Percentiles rank a stretch among this genome's conserved stretches.
These are phyloP conservation scores for Phytophthora vignae DNA, from an alignment of 352 stramenopile species.

Conservation along the genomic window DNA sequence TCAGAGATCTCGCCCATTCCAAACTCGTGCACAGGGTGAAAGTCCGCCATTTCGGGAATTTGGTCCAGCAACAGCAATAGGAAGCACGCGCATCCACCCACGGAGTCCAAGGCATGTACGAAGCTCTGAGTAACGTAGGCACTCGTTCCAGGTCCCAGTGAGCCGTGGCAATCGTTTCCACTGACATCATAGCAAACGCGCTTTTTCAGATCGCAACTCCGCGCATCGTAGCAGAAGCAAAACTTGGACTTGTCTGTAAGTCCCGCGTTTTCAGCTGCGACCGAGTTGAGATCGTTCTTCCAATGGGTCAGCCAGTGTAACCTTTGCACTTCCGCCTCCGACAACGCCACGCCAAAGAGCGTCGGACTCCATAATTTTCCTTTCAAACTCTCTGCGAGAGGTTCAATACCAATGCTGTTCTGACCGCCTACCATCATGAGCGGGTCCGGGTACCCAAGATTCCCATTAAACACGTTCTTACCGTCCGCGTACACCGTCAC, in stretches of 20 bases:
- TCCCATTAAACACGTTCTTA: conserved; percentile 61
- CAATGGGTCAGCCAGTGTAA: conserved; percentile 83
- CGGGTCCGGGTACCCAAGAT: conserved; percentile 78
- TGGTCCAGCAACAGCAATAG: conserved; percentile 78
- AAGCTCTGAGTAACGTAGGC: conserved; percentile 70
- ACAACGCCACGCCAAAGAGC: conserved; percentile 72
- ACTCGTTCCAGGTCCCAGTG: conserved; percentile 73
- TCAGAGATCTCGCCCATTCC: conserved; percentile 73
- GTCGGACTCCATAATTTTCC: conserved; percentile 83
- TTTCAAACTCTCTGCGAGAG: conserved; percentile 56
- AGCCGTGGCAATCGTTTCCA: conserved; percentile 78
- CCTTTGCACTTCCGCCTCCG: conserved; percentile 68
- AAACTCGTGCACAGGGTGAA: conserved; percentile 77
- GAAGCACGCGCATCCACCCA: conserved; percentile 79
- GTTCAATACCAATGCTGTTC: conserved; percentile 75
- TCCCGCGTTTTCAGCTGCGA: conserved; percentile 68
- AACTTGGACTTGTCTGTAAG: conserved; percentile 82
- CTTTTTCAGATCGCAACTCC: conserved; percentile 65
- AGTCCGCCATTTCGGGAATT: conserved; percentile 81
- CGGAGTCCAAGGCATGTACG: conserved; percentile 65
- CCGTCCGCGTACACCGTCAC: conserved; percentile 77
- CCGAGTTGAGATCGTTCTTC: conserved; percentile 71
- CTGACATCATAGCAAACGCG: conserved; percentile 77
- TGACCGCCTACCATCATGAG: conserved; percentile 72
- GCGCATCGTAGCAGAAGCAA: conserved; percentile 82